These are phyloP conservation scores for Myxozyma vanderwaltii DNA, from an alignment of 805 yeast species.

Conservation along the genomic window DNA sequence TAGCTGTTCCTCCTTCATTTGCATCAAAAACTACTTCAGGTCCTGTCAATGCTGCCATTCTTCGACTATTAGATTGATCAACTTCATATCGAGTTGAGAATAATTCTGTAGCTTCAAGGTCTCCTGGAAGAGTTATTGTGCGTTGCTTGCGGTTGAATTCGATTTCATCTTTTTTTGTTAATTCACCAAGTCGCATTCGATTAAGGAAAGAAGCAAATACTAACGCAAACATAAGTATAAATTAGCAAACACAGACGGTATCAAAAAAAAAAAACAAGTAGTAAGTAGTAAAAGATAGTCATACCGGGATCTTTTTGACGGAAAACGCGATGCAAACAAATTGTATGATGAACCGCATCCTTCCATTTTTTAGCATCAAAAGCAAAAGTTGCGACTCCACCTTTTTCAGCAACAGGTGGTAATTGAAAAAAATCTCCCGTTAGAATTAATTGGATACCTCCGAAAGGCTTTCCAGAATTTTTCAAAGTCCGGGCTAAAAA, in stretches of 20 bases:
- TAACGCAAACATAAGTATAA: too few relatives aligned
- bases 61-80: conserved; percentile 64
- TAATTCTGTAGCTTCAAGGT: conserved; percentile 84
- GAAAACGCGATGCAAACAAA: conserved; percentile 76
- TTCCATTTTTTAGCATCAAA: conserved; percentile 78
- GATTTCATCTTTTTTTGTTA: conserved; percentile 46
- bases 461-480: conserved; percentile 69
- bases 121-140: conserved; percentile 57
- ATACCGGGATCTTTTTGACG: conserved; percentile 71
- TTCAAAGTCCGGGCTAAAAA: conserved; percentile 62
- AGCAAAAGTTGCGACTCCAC: conserved; percentile 55
- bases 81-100: conserved; percentile 88
- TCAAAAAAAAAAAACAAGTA: background rate
- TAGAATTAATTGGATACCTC: conserved; percentile 86
- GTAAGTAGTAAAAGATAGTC: background rate
- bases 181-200: conserved; percentile 71
- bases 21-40: conserved; percentile 50
- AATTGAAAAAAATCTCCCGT: conserved; percentile 97
- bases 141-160: conserved; percentile 47
- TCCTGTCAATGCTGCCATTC: conserved; percentile 56
- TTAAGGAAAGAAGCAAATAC: conserved; percentile 78
- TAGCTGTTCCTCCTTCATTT: conserved; percentile 45
- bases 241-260: too few relatives aligned
- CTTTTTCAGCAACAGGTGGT: conserved; percentile 73
- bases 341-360: conserved; percentile 60